Evolutionary conservation across 2,329 filamentous ascomycete species (phyloP).

Genomic region (Lasiodiplodia hormozganensis): DNA sequence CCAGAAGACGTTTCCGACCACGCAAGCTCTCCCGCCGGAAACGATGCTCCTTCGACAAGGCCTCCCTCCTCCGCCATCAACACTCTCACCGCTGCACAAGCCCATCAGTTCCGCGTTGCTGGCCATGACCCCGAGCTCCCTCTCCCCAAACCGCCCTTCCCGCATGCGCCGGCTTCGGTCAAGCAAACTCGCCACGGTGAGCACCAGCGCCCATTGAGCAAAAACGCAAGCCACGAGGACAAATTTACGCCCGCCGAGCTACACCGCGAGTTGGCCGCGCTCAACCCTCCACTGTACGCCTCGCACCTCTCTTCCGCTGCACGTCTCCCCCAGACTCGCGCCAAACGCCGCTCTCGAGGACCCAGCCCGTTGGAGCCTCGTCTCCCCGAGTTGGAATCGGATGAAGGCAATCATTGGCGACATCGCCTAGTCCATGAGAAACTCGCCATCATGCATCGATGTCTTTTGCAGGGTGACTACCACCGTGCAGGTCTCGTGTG

Average conservation of each 20-base stretch:
- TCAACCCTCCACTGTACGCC: slow-evolving; percentile 52
- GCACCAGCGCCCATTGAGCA: not conserved
- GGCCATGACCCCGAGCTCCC: slow-evolving; percentile 48
- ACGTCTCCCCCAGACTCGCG: slow-evolving; percentile 1
- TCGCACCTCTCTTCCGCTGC: slow-evolving; percentile 23
- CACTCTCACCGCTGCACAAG: slow-evolving; percentile 33
- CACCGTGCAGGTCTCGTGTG: slow-evolving; percentile 75
- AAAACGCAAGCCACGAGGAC: slow-evolving; percentile 1
- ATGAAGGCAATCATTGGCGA: slow-evolving; percentile 30
- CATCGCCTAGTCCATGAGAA: slow-evolving; percentile 66
- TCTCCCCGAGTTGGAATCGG: not conserved
- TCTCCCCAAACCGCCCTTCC: slow-evolving; percentile 53
- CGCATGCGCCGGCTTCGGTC: slow-evolving; percentile 47
- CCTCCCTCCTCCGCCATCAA: slow-evolving; percentile 22
- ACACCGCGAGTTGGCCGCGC: slow-evolving; percentile 49
- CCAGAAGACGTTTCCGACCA: slow-evolving; percentile 28
- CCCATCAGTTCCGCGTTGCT: slow-evolving; percentile 48
- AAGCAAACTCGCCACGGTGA: not conserved
- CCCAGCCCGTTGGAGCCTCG: not conserved
- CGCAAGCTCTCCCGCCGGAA: slow-evolving; percentile 26
- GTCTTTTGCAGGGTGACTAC: slow-evolving; percentile 74
- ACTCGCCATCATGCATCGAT: slow-evolving; percentile 73
- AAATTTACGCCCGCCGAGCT: slow-evolving; percentile 34
- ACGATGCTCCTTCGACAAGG: slow-evolving; percentile 33
- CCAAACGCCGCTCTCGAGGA: not conserved